phyloP scores from a whole-genome alignment of 768 basidiomycete species.

The Pulveroboletus sp. region DNA sequence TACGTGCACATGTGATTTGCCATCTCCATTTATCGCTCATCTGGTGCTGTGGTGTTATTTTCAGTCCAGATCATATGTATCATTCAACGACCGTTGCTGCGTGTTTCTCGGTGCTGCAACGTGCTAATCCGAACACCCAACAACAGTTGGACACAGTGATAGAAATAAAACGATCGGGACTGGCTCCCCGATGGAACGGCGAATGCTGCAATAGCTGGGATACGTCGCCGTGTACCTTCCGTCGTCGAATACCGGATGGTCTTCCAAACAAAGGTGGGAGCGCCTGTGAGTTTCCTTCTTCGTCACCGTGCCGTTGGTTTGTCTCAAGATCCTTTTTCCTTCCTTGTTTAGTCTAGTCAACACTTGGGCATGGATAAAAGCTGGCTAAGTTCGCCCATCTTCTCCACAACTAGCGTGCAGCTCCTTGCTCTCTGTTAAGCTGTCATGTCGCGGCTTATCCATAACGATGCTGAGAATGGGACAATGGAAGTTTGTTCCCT shows the following conservation, averaged over 20 bases:
- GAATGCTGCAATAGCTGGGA: constrained; percentile 1
- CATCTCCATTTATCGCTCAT: too few relatives aligned
- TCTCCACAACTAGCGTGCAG: constrained; percentile 7
- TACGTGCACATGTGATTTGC: too few relatives aligned
- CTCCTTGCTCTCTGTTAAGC: constrained; percentile 7
- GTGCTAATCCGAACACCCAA: neutral
- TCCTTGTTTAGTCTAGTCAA: too few relatives aligned
- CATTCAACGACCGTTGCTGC: neutral
- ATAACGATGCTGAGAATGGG: constrained; percentile 58
- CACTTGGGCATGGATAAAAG: constrained; percentile 20
- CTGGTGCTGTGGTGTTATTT: too few relatives aligned
- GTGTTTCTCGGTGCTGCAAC: neutral
- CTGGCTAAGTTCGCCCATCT: neutral
- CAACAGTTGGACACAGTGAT: neutral
- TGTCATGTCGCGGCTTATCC: constrained; percentile 42
- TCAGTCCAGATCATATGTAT: too few relatives aligned
- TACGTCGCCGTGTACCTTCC: neutral
- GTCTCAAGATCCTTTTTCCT: too few relatives aligned
- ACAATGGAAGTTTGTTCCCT: constrained; percentile 41
- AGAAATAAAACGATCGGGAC: constrained; percentile 6
- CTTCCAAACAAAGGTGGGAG: constrained; percentile 7
- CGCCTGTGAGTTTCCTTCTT: constrained; percentile 6
- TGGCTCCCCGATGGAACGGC: constrained; percentile 3
- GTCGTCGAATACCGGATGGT: constrained; percentile 4
- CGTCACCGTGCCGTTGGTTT: neutral